Evolutionary conservation across 495 filamentous ascomycete species (phyloP), one percentile per base, ranked within the genome.

Genomic region (Aeminium ludgeri): DNA sequence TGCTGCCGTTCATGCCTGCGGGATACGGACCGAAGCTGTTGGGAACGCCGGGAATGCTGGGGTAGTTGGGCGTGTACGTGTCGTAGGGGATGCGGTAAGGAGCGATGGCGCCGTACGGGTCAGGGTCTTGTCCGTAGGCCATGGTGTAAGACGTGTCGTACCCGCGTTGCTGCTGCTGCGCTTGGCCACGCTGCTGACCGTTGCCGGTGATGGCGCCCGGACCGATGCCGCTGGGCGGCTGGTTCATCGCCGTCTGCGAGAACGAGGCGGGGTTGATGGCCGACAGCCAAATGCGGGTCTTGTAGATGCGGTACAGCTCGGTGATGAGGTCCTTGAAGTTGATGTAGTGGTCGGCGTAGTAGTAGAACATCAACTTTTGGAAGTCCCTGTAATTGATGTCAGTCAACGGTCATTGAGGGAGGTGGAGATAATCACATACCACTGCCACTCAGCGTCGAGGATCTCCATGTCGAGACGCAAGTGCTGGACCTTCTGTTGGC

Each of bases 201-300:
- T 31, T 12, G 4, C 5, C 17, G 12, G 38, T 40, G n/a, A 53
- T 39, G 1, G 48, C 51, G 15, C 51, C 51, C 2, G 51, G 46
- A 2, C 43, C 47, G 19, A 53, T 43, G 29, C 43, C 51, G 30
- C 43, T 50, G 16, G 51, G 51, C n/a, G 46, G 43, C 31, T 50
- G 44, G 17, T 44, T 44, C 25, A 38, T 32, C 7, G 47, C 46
- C 12, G 46, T 38, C 19, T 46, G 46, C 10, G 82, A 86, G 58
- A 95, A 95, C 1, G 87, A 93, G 6, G 89, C 89, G 2, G 89
- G 91, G 54, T 97, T 97, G 63, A 97, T 91, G 6, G 89, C 87
- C 4, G 86, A 94, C 86, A 97, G 93, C 89, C 89, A 97, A 55
- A 97, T 96, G 40, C 89, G 74, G 15, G 86, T 93, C 65, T 97